Base-by-base conservation (phyloP, 257 asterid species). In the Petunia secreta region DNA sequence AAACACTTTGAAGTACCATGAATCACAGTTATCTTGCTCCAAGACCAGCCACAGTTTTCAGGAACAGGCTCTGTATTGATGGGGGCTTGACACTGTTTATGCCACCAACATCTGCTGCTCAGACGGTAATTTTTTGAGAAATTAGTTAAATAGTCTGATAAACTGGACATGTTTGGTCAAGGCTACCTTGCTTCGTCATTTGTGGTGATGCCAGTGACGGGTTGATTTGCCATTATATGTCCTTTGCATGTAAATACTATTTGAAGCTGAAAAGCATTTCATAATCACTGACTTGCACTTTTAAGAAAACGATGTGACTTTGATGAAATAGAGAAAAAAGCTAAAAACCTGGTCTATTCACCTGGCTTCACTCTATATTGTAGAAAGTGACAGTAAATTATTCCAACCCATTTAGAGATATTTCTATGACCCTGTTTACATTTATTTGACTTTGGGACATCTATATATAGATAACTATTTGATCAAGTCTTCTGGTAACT, bases 101-200 rank as follows among this genome's bases (percentile, higher is more conserved):
- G 95, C 99, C 99, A 0, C 99, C 99, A 63, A 95, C 99, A 73
- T 91, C 99, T 65, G 99, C 98, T 80, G 83, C 91, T 77, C 87
- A 89, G 68, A 95, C 98, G 85, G 99, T 95, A 87, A 6, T 11
- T 71, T 34, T 13, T 76, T 15, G 39, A 38, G 71, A 64, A 64
- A 13, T 64, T 64, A 38, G 8, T 64, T 39, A 65, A 39, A 40
- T 65, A 14, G 73, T 5, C 53, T 0, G 5, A 34, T 64, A 13
- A 38, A 65, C 37, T 40, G 74, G 50, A 65, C 50, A 65, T 65
- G 52, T 65, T 36, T 10, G 40, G 36, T 65, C 74, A 65, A 39
- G 73, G 10, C 52, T 65, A 40, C 50, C 73, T 65, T 65, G 44
- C 48, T 38, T 41, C 38, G 77, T 69, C 58, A 55, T 55, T 55